phyloP scores from a whole-genome alignment of 306 rosid genomes.

The Dryas alaskensis region DNA sequence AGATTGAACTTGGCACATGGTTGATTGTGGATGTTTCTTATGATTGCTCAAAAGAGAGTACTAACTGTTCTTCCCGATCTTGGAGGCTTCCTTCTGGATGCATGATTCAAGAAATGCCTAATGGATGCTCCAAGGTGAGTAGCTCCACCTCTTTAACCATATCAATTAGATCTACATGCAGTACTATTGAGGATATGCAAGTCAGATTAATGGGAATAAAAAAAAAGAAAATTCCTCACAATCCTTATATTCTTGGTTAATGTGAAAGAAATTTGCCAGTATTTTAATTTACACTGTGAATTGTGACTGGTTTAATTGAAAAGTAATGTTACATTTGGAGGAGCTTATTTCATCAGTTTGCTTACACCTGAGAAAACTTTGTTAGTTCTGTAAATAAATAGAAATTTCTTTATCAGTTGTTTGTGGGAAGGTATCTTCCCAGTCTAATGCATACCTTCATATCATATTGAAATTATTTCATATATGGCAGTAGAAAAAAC shows the following conservation, averaged over 20 bases:
- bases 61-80: constrained; percentile 10
- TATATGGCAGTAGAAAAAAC: not conserved
- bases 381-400: not conserved
- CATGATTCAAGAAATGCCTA: constrained; percentile 48
- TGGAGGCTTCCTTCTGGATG: constrained; percentile 84
- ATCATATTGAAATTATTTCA: not conserved
- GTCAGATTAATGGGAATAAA: not conserved
- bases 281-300: too few relatives aligned
- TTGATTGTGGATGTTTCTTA: constrained; percentile 58
- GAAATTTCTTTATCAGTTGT: not conserved
- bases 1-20: constrained; percentile 50
- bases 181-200: not conserved
- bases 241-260: not conserved
- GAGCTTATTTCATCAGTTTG: not conserved
- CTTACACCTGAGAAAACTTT: not conserved
- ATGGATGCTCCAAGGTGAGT: constrained; percentile 53
- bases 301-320: not conserved
- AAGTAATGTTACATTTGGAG: not conserved
- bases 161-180: not conserved
- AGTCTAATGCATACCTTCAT: not conserved
- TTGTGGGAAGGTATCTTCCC: not conserved
- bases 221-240: not conserved
- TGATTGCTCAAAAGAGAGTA: constrained; percentile 25
- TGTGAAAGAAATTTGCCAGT: too few relatives aligned
- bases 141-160: not conserved